Base-by-base conservation (phyloP, 768 basidiomycete genomes). In the Chalciporus sphaerocephalus region DNA sequence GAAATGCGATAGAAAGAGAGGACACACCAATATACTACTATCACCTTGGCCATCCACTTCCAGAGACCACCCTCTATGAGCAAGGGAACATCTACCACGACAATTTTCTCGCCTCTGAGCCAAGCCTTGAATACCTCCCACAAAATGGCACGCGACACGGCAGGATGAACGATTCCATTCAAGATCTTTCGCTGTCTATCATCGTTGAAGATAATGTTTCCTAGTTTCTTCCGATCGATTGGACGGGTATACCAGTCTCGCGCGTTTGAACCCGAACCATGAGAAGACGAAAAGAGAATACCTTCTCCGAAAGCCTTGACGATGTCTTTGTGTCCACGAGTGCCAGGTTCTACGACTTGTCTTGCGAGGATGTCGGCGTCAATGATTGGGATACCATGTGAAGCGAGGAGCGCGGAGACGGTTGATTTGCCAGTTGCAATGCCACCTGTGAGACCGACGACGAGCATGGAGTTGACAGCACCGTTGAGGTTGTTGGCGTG, bases 361-460 rank as follows among this genome's bases (percentile, higher is more conserved):
- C 93, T 85, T 3, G 94, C 91, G 40, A 98, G 75, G 13, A 89
- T 51, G 72, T 98, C 95, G 2, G 95, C 93, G 61, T 99, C 96
- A 55, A 98, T 78, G 54, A 98, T 71, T n/a, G 92, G 89, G 23
- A 98, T 69, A 23, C 65, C 57, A 54, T 82, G 82, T 0, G 74
- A 69, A 41, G 76, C 75, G 27, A 98, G 73, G 33, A 93, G 72
- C 6, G 69, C 66, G 0, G 93, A 90, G 10, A 93, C 96, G 11
- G 92, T 88, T 0, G 94, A 96, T 70, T 99, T 99, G 42, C 95
- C 93, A 6, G 92, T 93, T 17, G 93, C 91, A 47, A 99, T 97
- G 2, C 94, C 92, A 7, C 96, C 96, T 22, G 95, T 97, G 17
- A 99, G 79, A 32, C 96, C 95, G 50, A 96, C 79, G 47, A 98